These are phyloP conservation scores for Microsporum canis DNA, from an alignment of 2,329 filamentous ascomycete species.

Conservation along the genomic window DNA sequence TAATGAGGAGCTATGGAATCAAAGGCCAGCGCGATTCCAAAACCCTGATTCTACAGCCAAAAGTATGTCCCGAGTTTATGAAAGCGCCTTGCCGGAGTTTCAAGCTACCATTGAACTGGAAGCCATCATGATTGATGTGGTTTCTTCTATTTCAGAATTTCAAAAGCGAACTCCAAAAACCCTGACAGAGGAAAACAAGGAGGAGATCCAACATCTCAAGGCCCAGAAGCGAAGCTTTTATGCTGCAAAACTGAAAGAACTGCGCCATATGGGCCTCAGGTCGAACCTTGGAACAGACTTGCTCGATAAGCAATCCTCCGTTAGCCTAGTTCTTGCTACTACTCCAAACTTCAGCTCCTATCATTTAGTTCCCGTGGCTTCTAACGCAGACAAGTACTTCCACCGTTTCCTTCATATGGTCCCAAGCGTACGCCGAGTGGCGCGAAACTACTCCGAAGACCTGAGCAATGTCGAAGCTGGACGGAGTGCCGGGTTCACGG, in stretches of 20 bases:
- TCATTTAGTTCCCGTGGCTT: slow-evolving; percentile 16
- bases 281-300: slow-evolving; percentile 66
- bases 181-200: slow-evolving; percentile 80
- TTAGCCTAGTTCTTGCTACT: slow-evolving; percentile 57
- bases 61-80: slow-evolving; percentile 60
- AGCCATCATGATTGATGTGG: slow-evolving; percentile 57
- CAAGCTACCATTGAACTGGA: slow-evolving; percentile 51
- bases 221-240: slow-evolving; percentile 80
- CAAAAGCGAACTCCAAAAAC: slow-evolving; percentile 69
- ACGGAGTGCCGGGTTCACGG: slow-evolving; percentile 72
- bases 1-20: slow-evolving; percentile 26
- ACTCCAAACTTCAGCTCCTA: slow-evolving; percentile 32
- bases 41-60: slow-evolving; percentile 58
- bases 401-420: slow-evolving; percentile 68
- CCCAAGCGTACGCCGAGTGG: slow-evolving; percentile 53
- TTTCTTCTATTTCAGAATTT: slow-evolving; percentile 58
- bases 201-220: slow-evolving; percentile 76
- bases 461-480: slow-evolving; percentile 68
- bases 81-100: slow-evolving; percentile 41
- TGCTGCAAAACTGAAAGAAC: slow-evolving; percentile 69
- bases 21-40: slow-evolving; percentile 53
- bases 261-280: slow-evolving; percentile 82
- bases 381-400: slow-evolving; percentile 58
- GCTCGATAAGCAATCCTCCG: slow-evolving; percentile 60
- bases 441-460: slow-evolving; percentile 70